Base-by-base conservation (phyloP, 176 grass and related monocot species). In the Oryza brachyantha region DNA sequence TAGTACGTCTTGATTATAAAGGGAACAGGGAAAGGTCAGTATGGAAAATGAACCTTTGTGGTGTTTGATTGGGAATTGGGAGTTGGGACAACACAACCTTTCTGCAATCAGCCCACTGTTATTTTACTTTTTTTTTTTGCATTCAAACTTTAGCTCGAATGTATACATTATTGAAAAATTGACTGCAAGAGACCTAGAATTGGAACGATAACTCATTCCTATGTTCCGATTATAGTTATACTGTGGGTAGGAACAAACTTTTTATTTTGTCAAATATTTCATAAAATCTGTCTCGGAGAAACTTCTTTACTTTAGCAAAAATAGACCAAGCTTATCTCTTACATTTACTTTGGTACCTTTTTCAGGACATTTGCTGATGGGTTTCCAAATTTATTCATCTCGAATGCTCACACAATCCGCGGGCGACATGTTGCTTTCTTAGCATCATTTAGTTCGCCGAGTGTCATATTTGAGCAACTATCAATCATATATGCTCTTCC, bases 381-480 rank as follows among this genome's bases (percentile, higher is more conserved):
- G 61, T 99, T 95, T 57, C 96, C 96, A 10, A 94, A 99, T 82
- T 80, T 99, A 29, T 94, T 98, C 80, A 98, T 94, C 79, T 85
- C 91, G 0, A 94, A 94, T 46, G 95, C 92, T 1, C 92, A 90
- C 21, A 91, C 42, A 59, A 95, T 99, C 46, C 88, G 90, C 10
- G 88, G 86, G 13, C 86, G 81, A n/a, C 96, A 98, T 67, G 95
- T 97, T 72, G 95, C 95, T 5, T 94, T 98, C 76, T 73, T 98
- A 24, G 95, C 95, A 37, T 98, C 92, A 36, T 98, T 98, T 77
- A 98, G 92, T 77, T 98, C 92, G 0, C 95, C 92, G 3, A 84
- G 84, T 67, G 95, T 98, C 79, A 94, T 98, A 70, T 98, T 98
- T 84, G 95, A 97, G 91, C 95, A 97, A 32, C 77, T 97, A 46